Evolutionary conservation across 1,284 basidiomycete genomes (phyloP), one percentile per base, ranked within the genome.

Genomic region (Cutaneotrichosporon sp.): DNA sequence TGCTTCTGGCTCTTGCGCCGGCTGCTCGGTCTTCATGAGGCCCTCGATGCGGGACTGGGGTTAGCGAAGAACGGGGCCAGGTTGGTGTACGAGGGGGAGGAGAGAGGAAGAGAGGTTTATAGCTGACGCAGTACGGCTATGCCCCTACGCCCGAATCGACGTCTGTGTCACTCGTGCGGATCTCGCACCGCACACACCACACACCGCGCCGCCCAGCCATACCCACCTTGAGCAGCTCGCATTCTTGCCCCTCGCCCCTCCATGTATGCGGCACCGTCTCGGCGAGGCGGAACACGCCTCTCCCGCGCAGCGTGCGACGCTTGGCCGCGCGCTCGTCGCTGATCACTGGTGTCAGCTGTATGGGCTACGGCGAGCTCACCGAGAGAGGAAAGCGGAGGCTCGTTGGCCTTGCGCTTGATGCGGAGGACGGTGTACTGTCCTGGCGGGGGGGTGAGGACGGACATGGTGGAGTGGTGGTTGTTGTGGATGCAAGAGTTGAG

Each of bases 391-490:
- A 80, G 67, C 3, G 79, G 78, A 1, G 73, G 59, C n/a, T 80
- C 78, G 2, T 73, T 80, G 13, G 77, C 76, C 64, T 80, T 80
- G 4, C 80, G 70, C 69, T 81, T 81, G 74, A 81, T 80, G 11
- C 79, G 65, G 42, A 81, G 67, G 27, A 81, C 76, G 16, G 78
- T 79, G 57, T 72, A 75, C 47, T 59, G 60, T 14, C 45, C 45
- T 10, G 22, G n/a, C 16, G 56, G 49, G n/a, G 36, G 36, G 3
- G 20, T 53, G 14, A 34, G 11, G 14, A 53, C 13, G 25, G 54
- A 42, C 38, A 55, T 42, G 20, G 38, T 31, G 18, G 29, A 13
- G 25, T 45, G 18, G 36, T 45, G 27, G 7, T n/a, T 33, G 25
- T 45, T 4, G 36, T 31, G 27, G 7, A 36, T 33, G 47, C 18